Base-by-base conservation (phyloP, 140 eudicot genomes). In the Anethum foeniculum region DNA sequence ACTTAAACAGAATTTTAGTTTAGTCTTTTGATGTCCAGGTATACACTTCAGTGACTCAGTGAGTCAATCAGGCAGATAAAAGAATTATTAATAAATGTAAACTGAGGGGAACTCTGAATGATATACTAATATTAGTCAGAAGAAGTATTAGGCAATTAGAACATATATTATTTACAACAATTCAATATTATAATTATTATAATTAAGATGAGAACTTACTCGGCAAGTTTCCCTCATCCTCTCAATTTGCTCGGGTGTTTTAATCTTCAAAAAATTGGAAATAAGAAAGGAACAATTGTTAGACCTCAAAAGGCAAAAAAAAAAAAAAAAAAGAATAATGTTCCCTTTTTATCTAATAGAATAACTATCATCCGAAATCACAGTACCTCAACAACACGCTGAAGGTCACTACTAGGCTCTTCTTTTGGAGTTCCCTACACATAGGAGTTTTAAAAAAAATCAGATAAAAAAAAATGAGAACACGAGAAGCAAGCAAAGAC, bases 351-450 rank as follows among this genome's bases (percentile, higher is more conserved):
- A 1, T 77, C 71, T 79, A 71, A 18, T 47, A 38, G 62, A 39
- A 71, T 27, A 56, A 76, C 25, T 36, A 18, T 36, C 25, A 76
- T n/a, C 15, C 73, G 19, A 68, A 79, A 73, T 34, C 19, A 11
- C 38, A 83, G n/a, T 88, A 94, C 99, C 99, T 95, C 99, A 23
- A 95, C 97, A 86, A 80, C 85, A 87, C 87, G 97, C 85, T 95
- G 99, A 83, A 90, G 82, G 85, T 93, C 96, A 83, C 99, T 95
- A 75, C 69, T 82, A 5, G 97, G 99, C 81, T 95, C 99, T 76
- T 85, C 84, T 85, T 90, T 90, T 32, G 99, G 97, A 47, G 76
- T 90, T 77, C 99, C 99, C 99, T 95, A 44, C 56, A 74, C 6
- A 43, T 41, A 5, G 2, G 23, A 5, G 78, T 74, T 43, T 43